A percentile compares a stretch with the other conserved stretches of the same genome.
Evolutionary conservation across 176 grass and related monocot species (phyloP).

Genomic region (Aegilops longissima): DNA sequence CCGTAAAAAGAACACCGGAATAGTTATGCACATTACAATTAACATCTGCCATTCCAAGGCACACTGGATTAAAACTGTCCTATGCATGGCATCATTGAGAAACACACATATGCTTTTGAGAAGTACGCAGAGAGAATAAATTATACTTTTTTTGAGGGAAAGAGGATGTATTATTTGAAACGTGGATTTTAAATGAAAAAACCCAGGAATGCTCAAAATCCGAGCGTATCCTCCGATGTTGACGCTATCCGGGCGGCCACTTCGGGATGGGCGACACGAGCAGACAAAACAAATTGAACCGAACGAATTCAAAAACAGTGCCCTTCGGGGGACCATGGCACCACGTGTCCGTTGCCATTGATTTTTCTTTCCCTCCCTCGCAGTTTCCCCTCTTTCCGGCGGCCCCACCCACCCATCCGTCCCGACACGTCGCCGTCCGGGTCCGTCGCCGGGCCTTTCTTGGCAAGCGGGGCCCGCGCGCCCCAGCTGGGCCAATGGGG

Average conservation of each 20-base stretch:
- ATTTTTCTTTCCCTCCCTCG: background rate
- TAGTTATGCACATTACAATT: too few relatives aligned
- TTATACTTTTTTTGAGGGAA: too few relatives aligned
- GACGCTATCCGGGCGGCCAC: background rate
- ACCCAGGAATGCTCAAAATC: background rate
- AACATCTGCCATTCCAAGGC: too few relatives aligned
- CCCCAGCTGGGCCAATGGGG: background rate
- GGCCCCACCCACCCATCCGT: background rate
- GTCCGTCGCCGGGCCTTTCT: background rate
- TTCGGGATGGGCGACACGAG: background rate
- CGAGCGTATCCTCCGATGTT: background rate
- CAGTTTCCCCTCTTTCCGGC: background rate
- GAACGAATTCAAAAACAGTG: background rate
- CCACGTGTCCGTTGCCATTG: background rate
- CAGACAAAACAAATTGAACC: background rate
- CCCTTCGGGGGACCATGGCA: too few relatives aligned
- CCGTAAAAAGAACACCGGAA: too few relatives aligned
- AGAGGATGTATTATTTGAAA: too few relatives aligned
- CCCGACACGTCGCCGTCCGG: slow-evolving; percentile 15
- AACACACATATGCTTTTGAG: too few relatives aligned
- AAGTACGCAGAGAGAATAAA: too few relatives aligned
- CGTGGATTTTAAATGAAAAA: too few relatives aligned
- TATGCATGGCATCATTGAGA: too few relatives aligned
- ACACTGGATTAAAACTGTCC: too few relatives aligned
- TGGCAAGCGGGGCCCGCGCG: background rate